Base-by-base conservation (phyloP, 1,139 yeast genomes). In the Blastobotrys serpentis region DNA sequence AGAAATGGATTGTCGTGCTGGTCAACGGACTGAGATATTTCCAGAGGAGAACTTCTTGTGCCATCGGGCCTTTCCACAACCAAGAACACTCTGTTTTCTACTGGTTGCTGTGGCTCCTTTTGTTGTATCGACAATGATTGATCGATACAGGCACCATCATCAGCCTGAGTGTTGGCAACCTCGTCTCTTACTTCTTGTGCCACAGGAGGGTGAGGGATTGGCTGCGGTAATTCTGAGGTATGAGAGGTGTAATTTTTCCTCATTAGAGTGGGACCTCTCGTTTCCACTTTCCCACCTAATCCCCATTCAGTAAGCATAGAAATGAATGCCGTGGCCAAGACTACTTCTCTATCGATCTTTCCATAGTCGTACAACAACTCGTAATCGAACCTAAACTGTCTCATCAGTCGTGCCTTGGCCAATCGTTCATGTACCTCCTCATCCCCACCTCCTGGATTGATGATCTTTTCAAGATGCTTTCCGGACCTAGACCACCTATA, bases 231-330 rank as follows among this genome's bases (percentile, higher is more conserved):
- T 29, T 29, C 32, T 14, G 32, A 29, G 13, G 32, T 29, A n/a
- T 33, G 37, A 3, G 19, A 8, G 16, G 5, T 33, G 21, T 45
- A 29, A 16, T 26, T 11, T 17, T 50, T 59, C 16, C 59, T 54
- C 17, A 62, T 48, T 44, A 45, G 64, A 3, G 82, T 76, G 16
- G 83, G 82, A 6, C 82, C 82, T 46, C 75, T 68, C 14, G 82
- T 77, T 47, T 75, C 77, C 6, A 81, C 76, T 51, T 65, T 69
- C 57, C 71, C 76, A 25, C 82, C 82, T 47, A 70, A 62, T 14
- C 82, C 81, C 86, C 86, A 81, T 62, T 79, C 82, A 10, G 84
- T 78, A 63, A 78, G 68, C 81, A 81, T 80, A 14, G 83, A 72
- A 49, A 79, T 65, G 56, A 80, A 81, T 0, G 76, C 82, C 6